A percentile compares a stretch with the other conserved stretches of the same genome.
phyloP scores from a whole-genome alignment of 2,329 filamentous ascomycete species.

The Scedosporium dehoogii region DNA sequence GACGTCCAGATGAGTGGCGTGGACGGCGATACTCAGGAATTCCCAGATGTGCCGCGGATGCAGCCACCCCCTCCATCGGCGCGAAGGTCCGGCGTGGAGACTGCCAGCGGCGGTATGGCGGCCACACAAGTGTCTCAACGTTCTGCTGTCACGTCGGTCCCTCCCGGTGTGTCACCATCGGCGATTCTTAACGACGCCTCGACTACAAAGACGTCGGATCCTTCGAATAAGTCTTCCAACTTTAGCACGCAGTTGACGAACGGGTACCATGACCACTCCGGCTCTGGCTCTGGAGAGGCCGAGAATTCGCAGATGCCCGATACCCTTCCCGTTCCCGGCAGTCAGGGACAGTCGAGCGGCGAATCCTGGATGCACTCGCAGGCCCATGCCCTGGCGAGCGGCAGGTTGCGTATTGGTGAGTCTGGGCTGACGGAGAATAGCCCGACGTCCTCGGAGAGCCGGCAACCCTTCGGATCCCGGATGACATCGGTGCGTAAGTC shows the following conservation, averaged over 20 bases:
- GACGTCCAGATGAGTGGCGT: conserved; percentile 55
- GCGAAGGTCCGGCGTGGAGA: conserved; percentile 23
- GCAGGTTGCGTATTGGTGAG: conserved; percentile 18
- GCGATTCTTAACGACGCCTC: conserved; percentile 73
- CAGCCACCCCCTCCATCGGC: conserved; percentile 29
- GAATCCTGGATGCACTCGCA: conserved; percentile 51
- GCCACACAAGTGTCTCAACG: conserved; percentile 55
- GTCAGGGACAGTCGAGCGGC: conserved; percentile 40
- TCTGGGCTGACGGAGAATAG: conserved; percentile 22
- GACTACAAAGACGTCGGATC: conserved; percentile 80
- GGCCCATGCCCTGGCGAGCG: conserved; percentile 37
- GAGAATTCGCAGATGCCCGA: conserved; percentile 39
- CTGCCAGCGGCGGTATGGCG: conserved; percentile 20
- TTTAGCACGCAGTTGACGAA: conserved; percentile 67
- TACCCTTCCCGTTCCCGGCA: conserved; percentile 35
- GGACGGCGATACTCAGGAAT: conserved; percentile 35
- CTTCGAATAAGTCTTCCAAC: conserved; percentile 54
- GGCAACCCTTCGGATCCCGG: neutral
- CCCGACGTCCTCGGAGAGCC: conserved; percentile 24
- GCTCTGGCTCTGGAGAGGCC: conserved; percentile 4
- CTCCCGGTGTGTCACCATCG: conserved; percentile 47
- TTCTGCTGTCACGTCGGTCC: conserved; percentile 48
- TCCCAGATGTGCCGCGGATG: conserved; percentile 37
- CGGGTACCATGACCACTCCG: conserved; percentile 40
- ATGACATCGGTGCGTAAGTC: neutral